Base-by-base conservation (phyloP, 208 protist genomes). In the Novymonas esmeraldas region DNA sequence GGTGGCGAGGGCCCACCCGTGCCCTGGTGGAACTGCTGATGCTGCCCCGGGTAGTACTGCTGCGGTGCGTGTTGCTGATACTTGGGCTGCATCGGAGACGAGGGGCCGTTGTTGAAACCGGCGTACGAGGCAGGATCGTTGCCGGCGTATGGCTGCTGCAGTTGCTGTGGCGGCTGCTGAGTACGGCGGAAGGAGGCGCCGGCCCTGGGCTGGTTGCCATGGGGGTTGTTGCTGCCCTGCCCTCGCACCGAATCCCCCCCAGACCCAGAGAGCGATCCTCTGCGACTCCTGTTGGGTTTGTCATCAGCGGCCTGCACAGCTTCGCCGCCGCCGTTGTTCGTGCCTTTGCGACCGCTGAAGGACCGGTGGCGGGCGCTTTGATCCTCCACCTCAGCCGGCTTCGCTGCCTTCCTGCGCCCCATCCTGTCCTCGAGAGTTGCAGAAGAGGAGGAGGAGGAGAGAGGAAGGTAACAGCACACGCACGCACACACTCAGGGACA, bases 371-470 rank as follows among this genome's bases (percentile, higher is more conserved):
- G n/a, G n/a, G n/a, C n/a, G n/a, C 46, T 36, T 46, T 45, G 6
- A 1, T 39, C 51, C 31, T 54, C 56, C 3, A 26, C 18, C 13
- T 61, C 41, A 9, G 33, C 50, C 6, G 22, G 18, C 39, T 33
- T 51, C 13, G 39, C 34, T 2, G 36, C 39, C 24, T 73, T 73
- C 1, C 59, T 46, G 7, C 59, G 59, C 20, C 67, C 67, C 59
- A 73, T 73, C 42, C 26, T 29, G 16, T 10, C 14, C 14, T 48
- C 22, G 31, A 56, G 31, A 26, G n/a, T 18, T 3, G 18, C 6
- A 48, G 11, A 67, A 60, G 14, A 41, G 3, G 54, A 31, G 44
- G 31, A 68, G 24, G 38, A 38, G n/a, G 39, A 70, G 61, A 49
- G 58, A 59, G 16, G 24, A 46, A 26, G 34, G 48, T 33, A 41